phyloP scores from a whole-genome alignment of 2,329 filamentous ascomycete genomes.

The Arachnopeziza araneosa region DNA sequence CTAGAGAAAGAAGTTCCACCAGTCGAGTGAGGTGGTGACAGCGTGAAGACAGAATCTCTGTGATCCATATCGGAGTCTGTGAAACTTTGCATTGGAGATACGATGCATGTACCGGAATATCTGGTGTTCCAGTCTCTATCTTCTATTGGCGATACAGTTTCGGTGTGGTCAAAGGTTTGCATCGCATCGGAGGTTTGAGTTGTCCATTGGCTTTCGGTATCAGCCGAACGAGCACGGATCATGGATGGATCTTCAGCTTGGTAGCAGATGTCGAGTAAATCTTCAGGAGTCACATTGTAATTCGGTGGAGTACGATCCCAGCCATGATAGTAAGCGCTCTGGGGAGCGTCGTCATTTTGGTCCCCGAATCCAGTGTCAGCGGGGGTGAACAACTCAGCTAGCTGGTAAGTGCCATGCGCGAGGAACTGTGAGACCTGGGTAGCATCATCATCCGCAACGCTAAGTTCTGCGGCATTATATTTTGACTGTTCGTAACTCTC shows the following conservation, averaged over 20 bases:
- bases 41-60: neutral
- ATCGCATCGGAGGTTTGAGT: no score
- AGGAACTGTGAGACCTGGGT: neutral
- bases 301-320: no score
- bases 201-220: no score
- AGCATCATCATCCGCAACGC: neutral
- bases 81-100: neutral
- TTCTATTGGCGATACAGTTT: no score
- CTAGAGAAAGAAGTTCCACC: neutral
- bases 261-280: no score
- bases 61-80: neutral
- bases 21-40: neutral
- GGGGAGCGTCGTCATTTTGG: neutral
- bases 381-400: neutral
- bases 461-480: neutral
- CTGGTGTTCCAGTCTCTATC: no score
- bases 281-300: no score
- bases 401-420: neutral
- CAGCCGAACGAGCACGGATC: no score
- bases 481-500: neutral
- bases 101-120: no score
- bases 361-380: neutral
- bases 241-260: no score
- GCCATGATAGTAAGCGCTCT: no score
- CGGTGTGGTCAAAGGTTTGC: no score